Evolutionary conservation across 495 filamentous ascomycete genomes (phyloP).

Genomic region (Neurospora sublineolata): DNA sequence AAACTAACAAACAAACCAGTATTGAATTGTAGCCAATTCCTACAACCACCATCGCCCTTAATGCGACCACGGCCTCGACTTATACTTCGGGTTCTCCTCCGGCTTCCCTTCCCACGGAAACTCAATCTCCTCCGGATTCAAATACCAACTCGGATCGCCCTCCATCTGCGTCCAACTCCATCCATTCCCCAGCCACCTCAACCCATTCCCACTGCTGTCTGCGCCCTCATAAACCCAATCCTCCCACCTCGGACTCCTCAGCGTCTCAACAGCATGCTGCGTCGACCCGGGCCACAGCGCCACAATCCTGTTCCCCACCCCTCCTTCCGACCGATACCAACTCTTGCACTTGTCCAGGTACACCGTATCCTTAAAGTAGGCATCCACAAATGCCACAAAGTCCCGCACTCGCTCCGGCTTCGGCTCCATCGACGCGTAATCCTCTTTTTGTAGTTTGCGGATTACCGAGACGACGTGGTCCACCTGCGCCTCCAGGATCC

Average conservation of each 20-base stretch:
- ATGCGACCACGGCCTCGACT: constrained; percentile 37
- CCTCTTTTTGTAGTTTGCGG: constrained; percentile 56
- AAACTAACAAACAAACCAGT: too few relatives aligned
- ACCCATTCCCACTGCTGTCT: constrained; percentile 10
- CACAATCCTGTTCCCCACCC: constrained; percentile 22
- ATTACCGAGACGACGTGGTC: constrained; percentile 53
- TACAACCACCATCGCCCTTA: constrained; percentile 6
- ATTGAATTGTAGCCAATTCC: too few relatives aligned
- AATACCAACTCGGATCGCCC: constrained; percentile 39
- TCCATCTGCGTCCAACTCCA: constrained; percentile 32
- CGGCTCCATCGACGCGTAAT: constrained; percentile 48
- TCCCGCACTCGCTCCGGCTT: constrained; percentile 44
- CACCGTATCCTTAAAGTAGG: constrained; percentile 55
- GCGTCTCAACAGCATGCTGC: constrained; percentile 31
- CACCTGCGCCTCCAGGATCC: constrained; percentile 45
- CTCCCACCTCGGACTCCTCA: constrained; percentile 34
- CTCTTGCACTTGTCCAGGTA: constrained; percentile 54
- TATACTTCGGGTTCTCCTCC: constrained; percentile 31
- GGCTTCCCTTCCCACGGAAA: constrained; percentile 28
- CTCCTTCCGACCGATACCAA: constrained; percentile 50
- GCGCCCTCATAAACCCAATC: constrained; percentile 29
- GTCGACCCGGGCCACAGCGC: constrained; percentile 34
- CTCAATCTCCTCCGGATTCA: constrained; percentile 34
- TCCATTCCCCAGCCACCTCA: constrained; percentile 43
- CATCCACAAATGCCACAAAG: constrained; percentile 47